phyloP scores from a whole-genome alignment of 805 yeast species.

The Lipomyces oligophaga region DNA sequence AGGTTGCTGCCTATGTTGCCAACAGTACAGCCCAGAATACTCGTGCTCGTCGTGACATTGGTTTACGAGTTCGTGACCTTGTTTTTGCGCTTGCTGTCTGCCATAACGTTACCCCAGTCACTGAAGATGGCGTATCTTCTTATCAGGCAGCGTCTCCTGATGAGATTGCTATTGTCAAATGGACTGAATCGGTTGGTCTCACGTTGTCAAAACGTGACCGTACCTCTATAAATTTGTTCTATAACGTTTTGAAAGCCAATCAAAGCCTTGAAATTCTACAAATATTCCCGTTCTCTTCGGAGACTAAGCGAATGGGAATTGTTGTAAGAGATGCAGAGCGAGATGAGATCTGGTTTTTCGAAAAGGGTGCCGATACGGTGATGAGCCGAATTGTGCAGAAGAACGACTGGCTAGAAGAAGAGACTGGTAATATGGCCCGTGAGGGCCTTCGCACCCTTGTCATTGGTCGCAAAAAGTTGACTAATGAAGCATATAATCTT shows the following conservation, averaged over 20 bases:
- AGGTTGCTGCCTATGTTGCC: slow-evolving; percentile 45
- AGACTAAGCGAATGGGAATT: slow-evolving; percentile 94
- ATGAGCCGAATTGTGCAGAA: slow-evolving; percentile 78
- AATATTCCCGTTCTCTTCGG: slow-evolving; percentile 92
- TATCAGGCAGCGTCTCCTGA: slow-evolving; percentile 99
- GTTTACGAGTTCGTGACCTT: slow-evolving; percentile 72
- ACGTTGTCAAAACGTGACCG: slow-evolving; percentile 80
- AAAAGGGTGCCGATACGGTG: slow-evolving; percentile 96
- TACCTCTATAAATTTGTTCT: slow-evolving; percentile 62
- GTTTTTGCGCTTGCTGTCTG: slow-evolving; percentile 84
- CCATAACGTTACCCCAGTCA: slow-evolving; percentile 94
- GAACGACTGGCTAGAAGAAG: slow-evolving; percentile 97
- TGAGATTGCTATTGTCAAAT: slow-evolving; percentile 93
- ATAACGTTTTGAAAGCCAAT: slow-evolving; percentile 50
- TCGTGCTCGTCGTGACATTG: slow-evolving; percentile 62
- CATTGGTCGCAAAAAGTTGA: slow-evolving; percentile 76
- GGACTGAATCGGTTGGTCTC: slow-evolving; percentile 82
- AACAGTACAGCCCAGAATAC: slow-evolving; percentile 33
- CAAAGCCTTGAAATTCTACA: slow-evolving; percentile 51
- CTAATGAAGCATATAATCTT: slow-evolving; percentile 50
- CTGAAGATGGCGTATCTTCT: slow-evolving; percentile 66
- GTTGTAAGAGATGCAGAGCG: slow-evolving; percentile 60
- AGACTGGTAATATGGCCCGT: slow-evolving; percentile 95
- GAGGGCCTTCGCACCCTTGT: slow-evolving; percentile 96
- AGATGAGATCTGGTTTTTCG: slow-evolving; percentile 76